These are phyloP conservation scores for Pseudonitzschia pungens DNA, from an alignment of 108 stramenopile genomes.

Conservation along the genomic window DNA sequence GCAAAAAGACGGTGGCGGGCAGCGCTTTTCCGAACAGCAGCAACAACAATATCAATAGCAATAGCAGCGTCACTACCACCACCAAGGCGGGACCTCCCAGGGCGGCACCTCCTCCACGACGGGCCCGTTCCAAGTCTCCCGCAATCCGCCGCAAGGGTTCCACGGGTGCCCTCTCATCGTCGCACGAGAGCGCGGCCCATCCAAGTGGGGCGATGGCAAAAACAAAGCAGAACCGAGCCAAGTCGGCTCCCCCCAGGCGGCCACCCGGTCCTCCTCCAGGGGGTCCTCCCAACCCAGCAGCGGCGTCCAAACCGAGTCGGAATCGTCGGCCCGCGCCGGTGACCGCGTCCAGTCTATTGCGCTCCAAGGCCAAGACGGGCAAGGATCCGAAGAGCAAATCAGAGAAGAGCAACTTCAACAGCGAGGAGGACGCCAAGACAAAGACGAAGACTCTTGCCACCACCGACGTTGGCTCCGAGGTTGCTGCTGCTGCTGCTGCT, in stretches of 20 bases:
- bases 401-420: neutral
- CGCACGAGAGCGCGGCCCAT: neutral
- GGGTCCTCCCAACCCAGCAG: neutral
- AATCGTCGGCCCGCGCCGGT: neutral
- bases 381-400: neutral
- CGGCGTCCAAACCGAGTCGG: neutral
- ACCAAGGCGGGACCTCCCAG: neutral
- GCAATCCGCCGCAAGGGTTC: neutral
- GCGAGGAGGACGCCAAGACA: neutral
- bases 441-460: neutral
- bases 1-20: constrained; percentile 5
- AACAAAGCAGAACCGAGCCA: constrained; percentile 2
- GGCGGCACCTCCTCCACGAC: neutral
- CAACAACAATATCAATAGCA: no score
- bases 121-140: neutral
- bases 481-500: no score
- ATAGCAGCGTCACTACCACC: neutral
- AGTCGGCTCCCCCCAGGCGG: constrained; percentile 19
- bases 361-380: neutral
- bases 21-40: no score
- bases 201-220: neutral
- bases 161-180: neutral
- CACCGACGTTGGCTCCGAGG: neutral
- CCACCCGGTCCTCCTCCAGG: constrained; percentile 16
- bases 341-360: neutral